phyloP scores from a whole-genome alignment of 2,329 filamentous ascomycete genomes.

The Ambrosiella cleistominuta region DNA sequence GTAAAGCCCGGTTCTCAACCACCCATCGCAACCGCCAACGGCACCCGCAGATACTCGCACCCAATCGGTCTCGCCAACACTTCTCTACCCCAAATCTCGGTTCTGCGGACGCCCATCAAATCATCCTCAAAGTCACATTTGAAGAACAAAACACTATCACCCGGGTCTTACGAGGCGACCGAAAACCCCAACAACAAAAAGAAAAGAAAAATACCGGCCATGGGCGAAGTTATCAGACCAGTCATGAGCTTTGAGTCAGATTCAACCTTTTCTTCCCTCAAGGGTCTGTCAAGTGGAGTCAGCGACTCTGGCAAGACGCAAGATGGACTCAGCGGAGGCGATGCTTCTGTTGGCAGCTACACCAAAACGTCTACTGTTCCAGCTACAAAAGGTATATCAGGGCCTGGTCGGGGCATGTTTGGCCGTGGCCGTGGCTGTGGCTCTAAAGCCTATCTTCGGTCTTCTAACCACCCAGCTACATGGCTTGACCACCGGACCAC shows the following conservation, averaged over 20 bases:
- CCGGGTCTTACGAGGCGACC: slow-evolving; percentile 50
- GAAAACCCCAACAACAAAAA: slow-evolving; percentile 69
- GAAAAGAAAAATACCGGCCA: slow-evolving; percentile 92
- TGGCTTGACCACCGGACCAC: slow-evolving; percentile 10
- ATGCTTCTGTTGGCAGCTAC: too few species aligned
- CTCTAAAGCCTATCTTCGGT: slow-evolving; percentile 43
- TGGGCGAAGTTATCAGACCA: slow-evolving; percentile 41
- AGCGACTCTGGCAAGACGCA: neutral
- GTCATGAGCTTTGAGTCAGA: neutral
- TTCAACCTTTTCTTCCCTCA: neutral
- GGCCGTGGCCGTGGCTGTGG: slow-evolving; percentile 44
- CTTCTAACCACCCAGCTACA: slow-evolving; percentile 21
- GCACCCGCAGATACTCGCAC: neutral
- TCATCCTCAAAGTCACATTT: neutral
- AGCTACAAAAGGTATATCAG: slow-evolving; percentile 50
- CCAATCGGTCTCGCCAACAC: too few species aligned
- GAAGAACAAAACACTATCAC: neutral
- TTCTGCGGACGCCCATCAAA: neutral
- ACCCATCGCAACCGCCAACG: slow-evolving; percentile 9
- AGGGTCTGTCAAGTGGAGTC: too few species aligned
- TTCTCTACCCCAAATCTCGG: neutral
- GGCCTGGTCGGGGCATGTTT: slow-evolving; percentile 68
- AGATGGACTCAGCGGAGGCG: too few species aligned
- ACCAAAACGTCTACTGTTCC: too few species aligned
- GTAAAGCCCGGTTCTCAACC: slow-evolving; percentile 25